Conservation (phyloP, 23 red algal species). For the Gracilariopsis chorda region DNA sequence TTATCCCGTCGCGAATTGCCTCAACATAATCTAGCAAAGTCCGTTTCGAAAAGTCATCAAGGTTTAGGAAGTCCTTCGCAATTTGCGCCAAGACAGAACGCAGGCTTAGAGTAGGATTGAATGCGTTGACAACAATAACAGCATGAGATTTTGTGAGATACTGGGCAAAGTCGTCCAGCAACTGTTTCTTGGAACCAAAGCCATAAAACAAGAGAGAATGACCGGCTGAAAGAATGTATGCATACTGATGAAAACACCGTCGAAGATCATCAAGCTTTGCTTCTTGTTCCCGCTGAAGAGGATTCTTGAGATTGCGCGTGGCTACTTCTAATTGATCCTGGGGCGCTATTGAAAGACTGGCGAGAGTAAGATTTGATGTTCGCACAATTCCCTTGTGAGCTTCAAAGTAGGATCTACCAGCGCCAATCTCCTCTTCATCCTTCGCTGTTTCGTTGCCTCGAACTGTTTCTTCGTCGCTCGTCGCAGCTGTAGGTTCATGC, state of each 20-base stretch:
- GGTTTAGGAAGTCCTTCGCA: slow-evolving; percentile 20
- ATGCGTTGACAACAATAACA: slow-evolving; percentile 49
- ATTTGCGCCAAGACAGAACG: slow-evolving; percentile 35
- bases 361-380: slow-evolving; percentile 54
- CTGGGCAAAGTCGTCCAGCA: slow-evolving; percentile 49
- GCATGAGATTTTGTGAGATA: neutral
- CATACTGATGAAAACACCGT: neutral
- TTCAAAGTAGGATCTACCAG: slow-evolving; percentile 51
- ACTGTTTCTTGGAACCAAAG: slow-evolving; percentile 40
- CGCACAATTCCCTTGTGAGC: slow-evolving; percentile 29
- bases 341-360: slow-evolving; percentile 18
- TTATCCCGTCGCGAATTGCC: slow-evolving; percentile 14
- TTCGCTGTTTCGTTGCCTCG: neutral
- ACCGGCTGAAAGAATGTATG: slow-evolving; percentile 9
- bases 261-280: slow-evolving; percentile 1
- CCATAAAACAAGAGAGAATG: slow-evolving; percentile 62
- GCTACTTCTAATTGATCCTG: slow-evolving; percentile 12
- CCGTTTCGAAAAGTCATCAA: neutral
- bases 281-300: slow-evolving; percentile 37
- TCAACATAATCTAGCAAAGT: slow-evolving; percentile 35
- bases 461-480: neutral
- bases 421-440: neutral
- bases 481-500: neutral
- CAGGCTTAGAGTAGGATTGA: slow-evolving; percentile 50
- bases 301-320: neutral